Percentiles rank a stretch among this genome's conserved stretches.
These are phyloP conservation scores for Plasmodium inui DNA, from an alignment of 169 alveolate species.

Conservation along the genomic window DNA sequence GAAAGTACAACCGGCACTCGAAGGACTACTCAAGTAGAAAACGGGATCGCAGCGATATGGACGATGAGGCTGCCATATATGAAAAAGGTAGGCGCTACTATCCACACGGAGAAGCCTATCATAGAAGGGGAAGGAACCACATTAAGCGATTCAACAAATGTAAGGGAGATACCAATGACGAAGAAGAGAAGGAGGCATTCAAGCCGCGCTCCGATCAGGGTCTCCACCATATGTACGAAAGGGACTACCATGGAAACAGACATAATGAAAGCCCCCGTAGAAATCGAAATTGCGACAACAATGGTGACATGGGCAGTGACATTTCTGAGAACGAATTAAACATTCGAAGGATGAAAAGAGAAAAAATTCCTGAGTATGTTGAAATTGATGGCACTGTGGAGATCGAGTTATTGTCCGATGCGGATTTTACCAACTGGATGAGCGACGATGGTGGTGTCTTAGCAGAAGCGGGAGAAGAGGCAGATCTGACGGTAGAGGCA, in stretches of 20 bases:
- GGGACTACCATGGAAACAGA: background rate
- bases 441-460: background rate
- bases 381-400: background rate
- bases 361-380: conserved; percentile 8
- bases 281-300: background rate
- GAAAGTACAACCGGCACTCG: background rate
- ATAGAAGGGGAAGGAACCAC: background rate
- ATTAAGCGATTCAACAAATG: background rate
- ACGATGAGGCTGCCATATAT: background rate
- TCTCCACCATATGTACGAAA: background rate
- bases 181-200: background rate
- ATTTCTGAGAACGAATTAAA: background rate
- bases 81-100: background rate
- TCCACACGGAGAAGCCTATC: background rate
- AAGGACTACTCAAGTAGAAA: background rate
- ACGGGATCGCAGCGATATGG: background rate
- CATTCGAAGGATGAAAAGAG: background rate
- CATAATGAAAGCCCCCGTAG: background rate
- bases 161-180: background rate
- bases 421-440: conserved; percentile 23
- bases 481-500: background rate
- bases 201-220: background rate
- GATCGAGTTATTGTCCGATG: conserved; percentile 28
- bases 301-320: conserved; percentile 24
- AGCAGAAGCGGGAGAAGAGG: background rate